Evolutionary conservation across 2,329 filamentous ascomycete genomes (phyloP), one percentile per base, ranked within the genome.

Genomic region (Aspergillus unguis): DNA sequence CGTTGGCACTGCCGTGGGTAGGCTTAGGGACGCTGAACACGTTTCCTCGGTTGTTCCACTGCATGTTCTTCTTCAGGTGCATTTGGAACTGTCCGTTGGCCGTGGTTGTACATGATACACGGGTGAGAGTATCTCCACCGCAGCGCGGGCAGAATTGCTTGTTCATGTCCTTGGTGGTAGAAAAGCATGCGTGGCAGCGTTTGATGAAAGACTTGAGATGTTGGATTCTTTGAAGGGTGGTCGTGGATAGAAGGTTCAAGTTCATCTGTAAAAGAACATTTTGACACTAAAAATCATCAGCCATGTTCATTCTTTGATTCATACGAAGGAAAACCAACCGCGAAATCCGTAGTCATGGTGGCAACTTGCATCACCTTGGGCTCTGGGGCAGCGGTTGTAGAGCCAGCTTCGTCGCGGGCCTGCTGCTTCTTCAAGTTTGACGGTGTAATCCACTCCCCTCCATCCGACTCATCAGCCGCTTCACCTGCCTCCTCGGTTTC

Each of bases 231-330:
- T 88, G 82, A 55, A 97, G 78, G 11, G 84, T 81, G 0, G 71
- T 71, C 5, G 89, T 82, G 0, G 92, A 91, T 53, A 96, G 81
- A 8, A 96, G 83, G 68, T 94, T 90, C 44, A 99, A 83, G 75
- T 96, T 96, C 78, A 97, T 95, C 62, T 95, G 90, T 4, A 99
- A 81, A 2, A 94, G 83, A 6, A 97, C 91, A 69, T 97, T 97
- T 75, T 97, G 92, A 50, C 69, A 72, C 70, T 72, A 31, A n/a
- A 2, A 2, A 32, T 6, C 32, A 37, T 53, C 43, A 53, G 40
- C 28, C 29, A 31, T 17, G 9, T 44, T 17, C 11, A 28, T 3
- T 8, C 29, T 52, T 26, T 33, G 32, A 27, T 29, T 6, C 2
- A 6, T 10, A n/a, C 26, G 8, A 28, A 29, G 27, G 40, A 5